Percentiles rank a stretch among this genome's conserved stretches.
Conservation (phyloP, 2,329 filamentous ascomycete species). For the Calonectria multiphialidica region DNA sequence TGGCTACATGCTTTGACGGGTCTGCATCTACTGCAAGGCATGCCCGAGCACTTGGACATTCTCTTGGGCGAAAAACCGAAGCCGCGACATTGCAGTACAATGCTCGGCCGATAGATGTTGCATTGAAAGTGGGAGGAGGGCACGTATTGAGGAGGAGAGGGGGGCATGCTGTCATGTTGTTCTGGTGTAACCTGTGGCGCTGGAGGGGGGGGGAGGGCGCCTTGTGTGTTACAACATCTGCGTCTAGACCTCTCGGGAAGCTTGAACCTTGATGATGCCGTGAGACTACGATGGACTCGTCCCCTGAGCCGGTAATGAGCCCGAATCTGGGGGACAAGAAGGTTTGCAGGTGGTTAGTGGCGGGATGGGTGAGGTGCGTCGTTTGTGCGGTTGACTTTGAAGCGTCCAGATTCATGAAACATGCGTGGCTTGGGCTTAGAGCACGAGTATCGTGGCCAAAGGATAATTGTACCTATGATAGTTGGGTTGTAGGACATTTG, state of each 20-base stretch:
- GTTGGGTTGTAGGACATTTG: not conserved
- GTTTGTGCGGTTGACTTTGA: not conserved
- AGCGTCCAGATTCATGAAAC: not conserved
- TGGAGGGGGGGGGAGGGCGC: constrained; percentile 6
- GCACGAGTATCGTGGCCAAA: not conserved
- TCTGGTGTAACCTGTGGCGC: constrained; percentile 21
- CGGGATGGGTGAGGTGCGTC: not conserved
- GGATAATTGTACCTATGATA: not conserved
- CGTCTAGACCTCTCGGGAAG: constrained; percentile 15
- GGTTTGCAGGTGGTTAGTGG: not conserved
- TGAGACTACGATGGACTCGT: not conserved
- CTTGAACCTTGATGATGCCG: not conserved
- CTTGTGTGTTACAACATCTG: not conserved
- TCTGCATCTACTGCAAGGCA: constrained; percentile 3
- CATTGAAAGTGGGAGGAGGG: constrained; percentile 19
- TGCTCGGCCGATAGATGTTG: constrained; percentile 8
- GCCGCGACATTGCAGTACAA: not conserved
- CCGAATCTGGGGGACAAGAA: not conserved
- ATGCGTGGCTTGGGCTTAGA: not conserved
- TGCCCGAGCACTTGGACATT: not conserved
- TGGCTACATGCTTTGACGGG: not conserved
- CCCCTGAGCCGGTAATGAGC: not conserved
- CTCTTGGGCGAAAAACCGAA: not conserved
- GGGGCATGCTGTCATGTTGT: constrained; percentile 18
- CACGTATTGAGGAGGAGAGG: constrained; percentile 14